phyloP scores from a whole-genome alignment of 2,329 filamentous ascomycete species.

The Talaromyces sp. region DNA sequence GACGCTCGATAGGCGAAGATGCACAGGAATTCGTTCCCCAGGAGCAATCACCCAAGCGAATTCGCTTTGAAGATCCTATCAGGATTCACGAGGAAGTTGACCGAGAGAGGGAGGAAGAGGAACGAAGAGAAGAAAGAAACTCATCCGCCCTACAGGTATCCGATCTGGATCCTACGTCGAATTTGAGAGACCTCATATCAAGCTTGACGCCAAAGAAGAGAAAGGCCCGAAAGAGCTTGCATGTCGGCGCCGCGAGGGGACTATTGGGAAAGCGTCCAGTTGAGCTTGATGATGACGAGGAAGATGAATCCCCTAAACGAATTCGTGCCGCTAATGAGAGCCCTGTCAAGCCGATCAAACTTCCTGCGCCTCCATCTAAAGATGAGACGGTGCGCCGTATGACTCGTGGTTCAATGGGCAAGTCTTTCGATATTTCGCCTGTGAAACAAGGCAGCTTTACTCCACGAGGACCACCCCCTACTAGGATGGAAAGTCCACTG shows the following conservation, averaged over 20 bases:
- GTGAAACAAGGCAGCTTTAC: conserved; percentile 46
- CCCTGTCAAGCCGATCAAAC: conserved; percentile 70
- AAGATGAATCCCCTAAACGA: conserved; percentile 58
- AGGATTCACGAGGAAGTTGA: conserved; percentile 62
- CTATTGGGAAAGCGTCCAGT: conserved; percentile 69
- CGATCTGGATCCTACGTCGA: conserved; percentile 62
- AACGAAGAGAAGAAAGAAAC: conserved; percentile 59
- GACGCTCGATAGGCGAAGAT: conserved; percentile 67
- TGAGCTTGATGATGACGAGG: conserved; percentile 66
- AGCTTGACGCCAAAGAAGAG: conserved; percentile 74
- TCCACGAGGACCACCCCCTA: conserved; percentile 40
- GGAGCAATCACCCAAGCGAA: conserved; percentile 39
- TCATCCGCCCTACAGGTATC: conserved; percentile 44
- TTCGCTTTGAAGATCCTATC: conserved; percentile 65
- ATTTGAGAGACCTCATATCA: conserved; percentile 72
- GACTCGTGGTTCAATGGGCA: conserved; percentile 48
- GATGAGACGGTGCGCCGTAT: conserved; percentile 62
- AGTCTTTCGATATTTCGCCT: conserved; percentile 31
- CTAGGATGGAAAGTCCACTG: conserved; percentile 7
- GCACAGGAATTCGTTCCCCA: conserved; percentile 61
- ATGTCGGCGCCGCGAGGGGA: conserved; percentile 69
- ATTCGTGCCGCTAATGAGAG: conserved; percentile 69
- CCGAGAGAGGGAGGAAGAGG: conserved; percentile 58
- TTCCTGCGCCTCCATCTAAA: conserved; percentile 66
- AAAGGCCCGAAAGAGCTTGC: conserved; percentile 68